Base-by-base conservation (phyloP, 345 rosid species). In the Garcia nutans region DNA sequence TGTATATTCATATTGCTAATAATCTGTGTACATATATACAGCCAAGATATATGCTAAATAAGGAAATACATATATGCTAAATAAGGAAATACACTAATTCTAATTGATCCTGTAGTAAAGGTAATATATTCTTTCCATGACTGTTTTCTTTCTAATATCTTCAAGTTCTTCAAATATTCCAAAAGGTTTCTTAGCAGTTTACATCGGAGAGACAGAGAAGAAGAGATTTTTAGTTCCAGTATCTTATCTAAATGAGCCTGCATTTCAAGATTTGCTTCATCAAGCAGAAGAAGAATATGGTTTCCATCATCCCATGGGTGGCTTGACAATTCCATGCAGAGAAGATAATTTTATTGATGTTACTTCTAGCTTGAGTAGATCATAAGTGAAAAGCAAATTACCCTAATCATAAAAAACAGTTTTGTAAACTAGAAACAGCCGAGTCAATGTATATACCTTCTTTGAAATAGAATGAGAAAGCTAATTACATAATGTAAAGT, bases 211-310 rank as follows among this genome's bases (percentile, higher is more conserved):
- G 12, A 23, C 31, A n/a, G 20, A 57, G 33, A 37, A 76, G 70
- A 83, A 82, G 79, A 79, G 85, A 76, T 82, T 77, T 68, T 65
- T 81, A 44, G 74, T 85, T 79, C 88, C 87, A 2, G 17, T 89
- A 2, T 81, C 80, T 0, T 85, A 82, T 68, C 65, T 80, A 64
- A 81, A 80, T 60, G 71, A 80, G 13, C 86, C 82, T 79, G 78
- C 87, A 22, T 87, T 89, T 73, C 87, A 83, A 52, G 72, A 57
- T 37, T 31, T 84, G 76, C 74, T 66, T 0, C 61, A 59, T 33
- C 37, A 61, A 19, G 75, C 73, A 24, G 80, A 67, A 72, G 83
- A 80, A 10, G 63, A 68, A 47, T 58, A 72, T 8, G 75, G 66
- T 9, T 71, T 77, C 20, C 8, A 63, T 61, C 74, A 77, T 72